These are phyloP conservation scores for Trichoderma asperelloides DNA, from an alignment of 495 filamentous ascomycete species.

Conservation along the genomic window DNA sequence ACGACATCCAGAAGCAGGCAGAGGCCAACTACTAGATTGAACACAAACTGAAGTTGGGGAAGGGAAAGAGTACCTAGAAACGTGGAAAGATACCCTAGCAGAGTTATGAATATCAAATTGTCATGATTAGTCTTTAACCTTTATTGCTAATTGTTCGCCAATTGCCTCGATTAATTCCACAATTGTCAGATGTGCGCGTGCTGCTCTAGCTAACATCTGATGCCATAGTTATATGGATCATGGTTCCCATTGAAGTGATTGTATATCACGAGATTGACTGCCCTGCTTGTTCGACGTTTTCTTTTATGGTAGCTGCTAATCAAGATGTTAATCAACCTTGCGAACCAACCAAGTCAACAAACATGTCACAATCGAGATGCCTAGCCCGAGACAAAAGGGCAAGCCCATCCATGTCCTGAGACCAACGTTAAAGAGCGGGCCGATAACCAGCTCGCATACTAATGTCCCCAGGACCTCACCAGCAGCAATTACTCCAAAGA, in stretches of 20 bases:
- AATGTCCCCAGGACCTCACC: background rate
- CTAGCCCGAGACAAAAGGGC: background rate
- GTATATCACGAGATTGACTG: background rate
- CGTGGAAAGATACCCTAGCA: background rate
- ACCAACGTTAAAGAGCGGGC: background rate
- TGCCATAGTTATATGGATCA: background rate
- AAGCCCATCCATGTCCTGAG: background rate
- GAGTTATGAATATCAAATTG: background rate
- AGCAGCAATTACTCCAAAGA: background rate
- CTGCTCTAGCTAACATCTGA: background rate
- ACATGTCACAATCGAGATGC: background rate
- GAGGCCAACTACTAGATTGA: constrained; percentile 21
- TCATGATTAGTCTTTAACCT: background rate
- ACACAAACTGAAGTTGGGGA: background rate
- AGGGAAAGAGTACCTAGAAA: background rate
- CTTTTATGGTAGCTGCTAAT: background rate
- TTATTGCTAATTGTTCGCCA: background rate
- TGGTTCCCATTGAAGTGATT: background rate
- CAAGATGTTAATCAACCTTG: background rate
- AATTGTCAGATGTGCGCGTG: background rate
- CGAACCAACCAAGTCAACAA: background rate
- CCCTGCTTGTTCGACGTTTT: background rate
- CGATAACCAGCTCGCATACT: background rate
- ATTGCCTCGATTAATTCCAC: background rate
- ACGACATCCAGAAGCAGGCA: constrained; percentile 66